Evolutionary conservation across 1,284 basidiomycete genomes (phyloP), one percentile per base, ranked within the genome.

Genomic region (Fistulinella cinereoalba): DNA sequence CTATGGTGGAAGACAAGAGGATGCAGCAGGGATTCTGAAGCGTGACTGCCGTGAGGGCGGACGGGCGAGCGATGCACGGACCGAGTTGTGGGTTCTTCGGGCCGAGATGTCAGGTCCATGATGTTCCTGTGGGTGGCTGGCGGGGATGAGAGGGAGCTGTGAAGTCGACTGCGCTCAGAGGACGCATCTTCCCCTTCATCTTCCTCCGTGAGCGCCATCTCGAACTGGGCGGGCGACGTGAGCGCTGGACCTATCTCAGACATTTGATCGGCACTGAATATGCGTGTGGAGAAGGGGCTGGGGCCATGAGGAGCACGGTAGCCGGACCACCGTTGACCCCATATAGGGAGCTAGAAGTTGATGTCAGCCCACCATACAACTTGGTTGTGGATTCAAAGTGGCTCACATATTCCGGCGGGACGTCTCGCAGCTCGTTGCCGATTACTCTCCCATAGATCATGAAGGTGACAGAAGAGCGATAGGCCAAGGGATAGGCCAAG

Each of bases 251-350:
- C 56, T 29, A 65, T 37, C 51, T 66, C 50, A 12, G 45, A 42
- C 60, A 63, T 65, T 36, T 23, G 50, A 47, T 55, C 47, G 44
- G 25, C 44, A 36, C 29, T 50, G 45, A 65, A 54, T 45, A 55
- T 31, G 42, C 51, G 57, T 6, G 47, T 61, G 33, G 58, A 61
- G 44, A 63, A 66, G 16, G 55, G 34, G 33, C 64, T 67, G 29
- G 61, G 62, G 10, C 64, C 61, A 31, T 44, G 50, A 41, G 61
- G 52, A 46, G 33, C 36, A 50, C 48, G 57, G 46, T 61, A 48
- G 16, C 51, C 44, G 22, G 57, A 44, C 61, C 61, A 64, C 28
- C 65, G 61, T 44, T 66, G 62, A 49, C 66, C 66, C 64, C 64
- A 68, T 47, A 66, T 49, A 15, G 64, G 58, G 28, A 68, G 51